phyloP scores from a whole-genome alignment of 2,329 filamentous ascomycete genomes.

The Trichoderma sp. region DNA sequence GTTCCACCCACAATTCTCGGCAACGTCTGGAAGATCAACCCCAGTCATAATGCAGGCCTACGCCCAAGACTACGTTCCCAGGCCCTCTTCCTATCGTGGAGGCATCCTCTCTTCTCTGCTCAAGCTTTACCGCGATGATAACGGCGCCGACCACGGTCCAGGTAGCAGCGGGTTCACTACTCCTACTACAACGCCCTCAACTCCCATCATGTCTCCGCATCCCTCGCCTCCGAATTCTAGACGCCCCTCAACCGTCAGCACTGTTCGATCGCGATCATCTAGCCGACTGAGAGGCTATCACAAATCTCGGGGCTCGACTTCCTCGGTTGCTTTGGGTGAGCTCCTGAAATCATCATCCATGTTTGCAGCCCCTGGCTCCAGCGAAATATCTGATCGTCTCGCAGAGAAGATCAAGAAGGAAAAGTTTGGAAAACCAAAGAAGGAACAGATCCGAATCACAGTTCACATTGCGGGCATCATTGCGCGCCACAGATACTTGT shows the following conservation, averaged over 20 bases:
- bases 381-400: slow-evolving; percentile 44
- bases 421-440: slow-evolving; percentile 37
- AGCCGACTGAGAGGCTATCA: slow-evolving; percentile 43
- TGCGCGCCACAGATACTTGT: slow-evolving; percentile 76
- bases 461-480: slow-evolving; percentile 67
- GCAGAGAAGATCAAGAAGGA: slow-evolving; percentile 44
- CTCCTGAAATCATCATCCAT: slow-evolving; percentile 55
- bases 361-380: slow-evolving; percentile 48
- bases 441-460: slow-evolving; percentile 47
- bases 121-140: slow-evolving; percentile 62
- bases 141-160: slow-evolving; percentile 30
- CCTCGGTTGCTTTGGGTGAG: slow-evolving; percentile 48
- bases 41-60: slow-evolving; percentile 50
- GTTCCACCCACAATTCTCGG: slow-evolving; percentile 29
- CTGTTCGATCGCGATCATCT: slow-evolving; percentile 34
- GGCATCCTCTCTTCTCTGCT: slow-evolving; percentile 72
- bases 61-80: slow-evolving; percentile 57
- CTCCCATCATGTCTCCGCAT: slow-evolving; percentile 42
- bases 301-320: slow-evolving; percentile 42
- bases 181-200: slow-evolving; percentile 37
- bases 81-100: slow-evolving; percentile 66
- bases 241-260: slow-evolving; percentile 37
- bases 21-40: slow-evolving; percentile 38
- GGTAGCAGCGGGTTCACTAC: slow-evolving; percentile 43
- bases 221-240: slow-evolving; percentile 42